Percentiles rank a stretch among this genome's conserved stretches.
Evolutionary conservation across 306 rosid species (phyloP).

Genomic region (Oxytropis ochrocephala): DNA sequence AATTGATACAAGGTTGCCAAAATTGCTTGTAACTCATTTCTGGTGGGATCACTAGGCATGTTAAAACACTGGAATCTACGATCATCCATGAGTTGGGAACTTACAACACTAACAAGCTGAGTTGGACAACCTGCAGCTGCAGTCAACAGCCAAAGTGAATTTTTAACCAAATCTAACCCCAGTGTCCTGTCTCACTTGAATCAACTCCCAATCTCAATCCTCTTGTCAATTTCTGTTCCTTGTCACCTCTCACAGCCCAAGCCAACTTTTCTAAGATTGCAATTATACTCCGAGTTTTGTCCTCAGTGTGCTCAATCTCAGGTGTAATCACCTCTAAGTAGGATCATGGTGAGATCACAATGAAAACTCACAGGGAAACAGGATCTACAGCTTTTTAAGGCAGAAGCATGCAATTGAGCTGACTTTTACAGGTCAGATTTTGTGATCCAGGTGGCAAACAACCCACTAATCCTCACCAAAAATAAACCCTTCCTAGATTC

Average conservation of each 20-base stretch:
- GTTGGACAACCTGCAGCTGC: neutral
- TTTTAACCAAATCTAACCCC: neutral
- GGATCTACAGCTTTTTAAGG: neutral
- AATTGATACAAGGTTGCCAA: neutral
- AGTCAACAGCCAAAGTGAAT: neutral
- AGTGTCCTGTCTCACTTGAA: neutral
- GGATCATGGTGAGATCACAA: neutral
- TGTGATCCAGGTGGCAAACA: neutral
- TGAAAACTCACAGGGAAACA: neutral
- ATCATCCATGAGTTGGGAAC: neutral
- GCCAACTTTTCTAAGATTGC: neutral
- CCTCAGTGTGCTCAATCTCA: neutral
- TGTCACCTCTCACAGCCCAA: neutral
- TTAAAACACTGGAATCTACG: neutral
- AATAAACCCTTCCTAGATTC: neutral
- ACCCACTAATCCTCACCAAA: neutral
- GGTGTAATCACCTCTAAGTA: neutral
- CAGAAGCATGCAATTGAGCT: neutral
- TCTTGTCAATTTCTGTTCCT: neutral
- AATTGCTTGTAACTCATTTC: neutral
- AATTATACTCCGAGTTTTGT: neutral
- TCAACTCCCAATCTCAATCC: neutral
- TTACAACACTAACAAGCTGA: neutral
- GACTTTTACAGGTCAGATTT: neutral
- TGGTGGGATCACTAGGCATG: neutral